These are phyloP conservation scores for Sporothrix humicola DNA, from an alignment of 2,329 filamentous ascomycete genomes.

Conservation along the genomic window DNA sequence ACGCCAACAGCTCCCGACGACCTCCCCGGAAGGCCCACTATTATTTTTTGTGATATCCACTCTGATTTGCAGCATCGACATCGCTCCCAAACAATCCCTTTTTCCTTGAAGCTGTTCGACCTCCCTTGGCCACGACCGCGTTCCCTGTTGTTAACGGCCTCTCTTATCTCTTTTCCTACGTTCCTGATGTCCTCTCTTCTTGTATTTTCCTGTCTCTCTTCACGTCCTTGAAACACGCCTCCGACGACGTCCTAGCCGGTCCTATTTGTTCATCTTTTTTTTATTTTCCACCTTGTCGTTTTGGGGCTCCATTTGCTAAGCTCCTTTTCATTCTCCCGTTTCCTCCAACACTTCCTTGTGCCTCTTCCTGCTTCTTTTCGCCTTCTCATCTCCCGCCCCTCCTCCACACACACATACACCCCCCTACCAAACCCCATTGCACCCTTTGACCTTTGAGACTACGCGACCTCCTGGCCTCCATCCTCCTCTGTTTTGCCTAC, in stretches of 20 bases:
- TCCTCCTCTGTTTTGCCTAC: constrained; percentile 20
- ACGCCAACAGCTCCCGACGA: constrained; percentile 13
- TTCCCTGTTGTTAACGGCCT: background rate
- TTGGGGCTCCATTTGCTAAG: background rate
- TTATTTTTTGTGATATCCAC: constrained; percentile 19
- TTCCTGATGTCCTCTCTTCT: constrained; percentile 13
- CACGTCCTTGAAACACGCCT: constrained; percentile 30
- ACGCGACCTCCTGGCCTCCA: constrained; percentile 19
- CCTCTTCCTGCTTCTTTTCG: constrained; percentile 32
- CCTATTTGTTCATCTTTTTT: background rate
- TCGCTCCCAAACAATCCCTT: constrained; percentile 20
- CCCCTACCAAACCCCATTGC: constrained; percentile 14
- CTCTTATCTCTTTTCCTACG: background rate
- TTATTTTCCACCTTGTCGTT: background rate
- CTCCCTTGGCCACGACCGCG: constrained; percentile 6
- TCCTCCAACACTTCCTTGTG: background rate
- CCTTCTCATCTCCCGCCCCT: constrained; percentile 21
- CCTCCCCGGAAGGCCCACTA: background rate
- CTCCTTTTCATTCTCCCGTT: background rate
- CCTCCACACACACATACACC: constrained; percentile 6
- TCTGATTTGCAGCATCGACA: constrained; percentile 28
- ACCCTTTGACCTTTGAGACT: background rate
- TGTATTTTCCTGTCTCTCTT: background rate
- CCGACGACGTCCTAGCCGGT: constrained; percentile 17
- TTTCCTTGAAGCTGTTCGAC: constrained; percentile 15